These are phyloP conservation scores for Zygosaccharomyces bailii DNA, from an alignment of 805 yeast genomes.

Conservation along the genomic window DNA sequence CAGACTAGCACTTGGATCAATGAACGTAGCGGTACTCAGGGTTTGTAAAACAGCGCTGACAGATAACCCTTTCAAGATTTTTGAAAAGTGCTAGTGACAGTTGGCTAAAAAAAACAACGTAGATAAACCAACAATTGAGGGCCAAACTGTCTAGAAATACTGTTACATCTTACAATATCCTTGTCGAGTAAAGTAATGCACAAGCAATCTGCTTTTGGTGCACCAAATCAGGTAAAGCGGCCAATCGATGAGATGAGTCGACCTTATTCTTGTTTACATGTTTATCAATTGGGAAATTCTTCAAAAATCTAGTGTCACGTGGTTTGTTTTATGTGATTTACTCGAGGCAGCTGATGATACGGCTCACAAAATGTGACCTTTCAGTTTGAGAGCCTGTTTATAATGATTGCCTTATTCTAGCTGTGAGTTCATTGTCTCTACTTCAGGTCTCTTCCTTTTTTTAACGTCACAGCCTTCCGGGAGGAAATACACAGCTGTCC, in stretches of 20 bases:
- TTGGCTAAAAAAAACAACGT: neutral
- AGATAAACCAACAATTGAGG: no score
- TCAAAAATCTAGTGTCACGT: no score
- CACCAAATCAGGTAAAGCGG: slow-evolving; percentile 6
- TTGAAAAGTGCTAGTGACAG: neutral
- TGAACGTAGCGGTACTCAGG: neutral
- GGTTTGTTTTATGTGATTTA: no score
- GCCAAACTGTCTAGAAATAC: neutral
- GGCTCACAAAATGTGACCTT: no score
- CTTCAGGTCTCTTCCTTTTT: no score
- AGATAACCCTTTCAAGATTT: neutral
- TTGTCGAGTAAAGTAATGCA: slow-evolving; percentile 7
- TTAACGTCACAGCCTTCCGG: no score
- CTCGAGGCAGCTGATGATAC: neutral
- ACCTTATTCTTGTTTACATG: slow-evolving; percentile 3
- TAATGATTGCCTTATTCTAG: no score
- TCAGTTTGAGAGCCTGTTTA: no score
- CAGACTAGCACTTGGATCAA: neutral
- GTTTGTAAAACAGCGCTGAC: neutral
- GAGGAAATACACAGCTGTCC: no score
- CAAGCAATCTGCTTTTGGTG: neutral
- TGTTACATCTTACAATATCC: neutral
- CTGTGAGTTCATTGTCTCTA: neutral
- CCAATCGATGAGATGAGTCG: slow-evolving; percentile 3
- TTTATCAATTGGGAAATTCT: slow-evolving; percentile 1